Base-by-base conservation (phyloP, 306 rosid species). In the Dalbergia oliveri region DNA sequence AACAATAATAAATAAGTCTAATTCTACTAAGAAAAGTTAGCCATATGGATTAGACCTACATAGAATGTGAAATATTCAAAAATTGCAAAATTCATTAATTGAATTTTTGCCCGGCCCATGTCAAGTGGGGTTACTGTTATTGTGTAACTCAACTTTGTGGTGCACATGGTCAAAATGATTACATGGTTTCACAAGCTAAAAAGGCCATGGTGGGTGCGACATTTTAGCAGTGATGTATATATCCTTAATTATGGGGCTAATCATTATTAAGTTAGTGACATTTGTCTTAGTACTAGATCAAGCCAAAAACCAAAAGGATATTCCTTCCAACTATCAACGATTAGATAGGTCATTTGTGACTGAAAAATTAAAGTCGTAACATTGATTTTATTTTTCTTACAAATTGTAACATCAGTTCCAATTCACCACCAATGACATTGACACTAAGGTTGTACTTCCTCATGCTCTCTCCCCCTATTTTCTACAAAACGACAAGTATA, bases 351-450 rank as follows among this genome's bases (percentile, higher is more conserved):
- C 7, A 61, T 53, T 73, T 67, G 60, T 72, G 61, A 78, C 45
- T 45, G 11, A 66, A 54, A 59, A 64, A 56, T 26, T 26, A 72
- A 60, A 37, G 75, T 63, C 81, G 67, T 41, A 18, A 19, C 62
- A 54, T 68, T 78, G 80, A 76, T 81, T 69, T 45, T 45, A 45
- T 49, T 26, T 56, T 31, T 61, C n/a, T 79, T 63, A 60, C 68
- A 10, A 45, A 64, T 9, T 69, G 3, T 58, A 43, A 31, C 60
- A 54, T 60, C 10, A 8, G 51, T 62, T 18, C 56, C 57, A 80
- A 50, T 71, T 76, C 41, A 63, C 35, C 64, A 76, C 70, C 43
- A 50, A 72, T 81, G 83, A 66, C 64, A 60, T 56, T 76, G 87
- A 80, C 82, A 75, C 87, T 84, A 65, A 57, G 41, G n/a, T 8